Base-by-base conservation (phyloP, 306 rosid species). In the Ceratonia siliqua region DNA sequence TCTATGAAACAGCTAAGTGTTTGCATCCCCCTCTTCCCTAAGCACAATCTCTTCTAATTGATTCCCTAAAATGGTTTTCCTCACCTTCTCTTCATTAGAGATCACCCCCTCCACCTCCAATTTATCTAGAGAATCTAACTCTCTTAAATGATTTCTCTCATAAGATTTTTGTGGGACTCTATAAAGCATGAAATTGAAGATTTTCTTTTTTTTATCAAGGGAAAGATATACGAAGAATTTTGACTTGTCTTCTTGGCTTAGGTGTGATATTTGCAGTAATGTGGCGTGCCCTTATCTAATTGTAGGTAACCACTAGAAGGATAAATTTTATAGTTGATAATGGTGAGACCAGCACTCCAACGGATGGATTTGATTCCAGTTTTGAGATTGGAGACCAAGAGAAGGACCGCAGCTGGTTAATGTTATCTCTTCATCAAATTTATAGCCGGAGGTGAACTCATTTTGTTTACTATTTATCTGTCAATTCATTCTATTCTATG, bases 361-460 rank as follows among this genome's bases (percentile, higher is more conserved):
- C 32, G 68, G 91, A 86, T 68, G 85, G 77, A 61, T 65, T 64
- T 72, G 85, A 85, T 73, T 74, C 83, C 49, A 42, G 77, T 77
- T 76, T 15, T 58, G 85, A 77, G 66, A 52, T 65, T 61, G 78
- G 70, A 72, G 84, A 85, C 46, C 83, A 77, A 78, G 90, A 85
- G 80, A 94, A 92, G 85, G 91, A 92, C 61, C 94, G 86, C 56
- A 90, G 96, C 85, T 94, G 98, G 99, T 79, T 77, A 76, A 86
- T 90, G 83, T 85, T 93, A 45, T 83, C 96, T 74, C 93, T 94
- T 81, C 97, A 90, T 87, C 99, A 94, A 83, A 91, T 94, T 54
- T 89, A 90, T 81, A 90, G 99, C 80, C 87, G 97, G 50, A 92
- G 99, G 99, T 94, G 78, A 87, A 72, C 57, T 55, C 64, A 59